A percentile compares a stretch with the other conserved stretches of the same genome.
Conservation (phyloP, 1,284 basidiomycete genomes). For the Ganoderma lucidum region DNA sequence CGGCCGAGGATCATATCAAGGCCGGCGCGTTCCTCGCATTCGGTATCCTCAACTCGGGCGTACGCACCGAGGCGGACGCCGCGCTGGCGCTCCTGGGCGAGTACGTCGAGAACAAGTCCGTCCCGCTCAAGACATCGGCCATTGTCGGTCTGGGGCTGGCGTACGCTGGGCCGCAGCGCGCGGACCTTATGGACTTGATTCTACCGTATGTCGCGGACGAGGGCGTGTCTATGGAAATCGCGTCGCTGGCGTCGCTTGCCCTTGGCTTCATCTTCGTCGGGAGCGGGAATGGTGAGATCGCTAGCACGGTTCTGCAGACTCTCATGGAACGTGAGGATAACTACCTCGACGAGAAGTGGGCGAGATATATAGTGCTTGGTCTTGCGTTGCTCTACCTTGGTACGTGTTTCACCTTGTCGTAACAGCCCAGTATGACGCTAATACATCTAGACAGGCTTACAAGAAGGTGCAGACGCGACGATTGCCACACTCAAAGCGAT, state of each 20-base stretch:
- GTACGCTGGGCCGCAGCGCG: conserved; percentile 92
- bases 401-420: conserved; percentile 44
- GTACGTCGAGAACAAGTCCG: conserved; percentile 89
- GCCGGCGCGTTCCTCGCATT: conserved; percentile 96
- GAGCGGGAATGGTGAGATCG: conserved; percentile 94
- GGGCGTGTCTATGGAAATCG: conserved; percentile 87
- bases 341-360: conserved; percentile 91
- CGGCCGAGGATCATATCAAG: conserved; percentile 96
- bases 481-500: conserved; percentile 96
- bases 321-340: conserved; percentile 89
- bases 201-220: conserved; percentile 89
- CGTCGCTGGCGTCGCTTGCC: conserved; percentile 86
- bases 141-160: conserved; percentile 94
- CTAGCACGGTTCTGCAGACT: conserved; percentile 89
- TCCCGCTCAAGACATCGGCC: conserved; percentile 86
- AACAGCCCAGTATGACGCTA: background rate
- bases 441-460: conserved; percentile 66
- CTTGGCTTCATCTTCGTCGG: conserved; percentile 97
- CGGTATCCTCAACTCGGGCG: conserved; percentile 90
- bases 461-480: conserved; percentile 94
- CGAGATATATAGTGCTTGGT: conserved; percentile 90
- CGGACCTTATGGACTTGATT: conserved; percentile 84
- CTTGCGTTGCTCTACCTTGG: conserved; percentile 93
- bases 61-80: conserved; percentile 96
- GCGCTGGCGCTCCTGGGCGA: conserved; percentile 93